Evolutionary conservation across 1,139 yeast species (phyloP).

Genomic region (Nakaseomyces bracarensis): DNA sequence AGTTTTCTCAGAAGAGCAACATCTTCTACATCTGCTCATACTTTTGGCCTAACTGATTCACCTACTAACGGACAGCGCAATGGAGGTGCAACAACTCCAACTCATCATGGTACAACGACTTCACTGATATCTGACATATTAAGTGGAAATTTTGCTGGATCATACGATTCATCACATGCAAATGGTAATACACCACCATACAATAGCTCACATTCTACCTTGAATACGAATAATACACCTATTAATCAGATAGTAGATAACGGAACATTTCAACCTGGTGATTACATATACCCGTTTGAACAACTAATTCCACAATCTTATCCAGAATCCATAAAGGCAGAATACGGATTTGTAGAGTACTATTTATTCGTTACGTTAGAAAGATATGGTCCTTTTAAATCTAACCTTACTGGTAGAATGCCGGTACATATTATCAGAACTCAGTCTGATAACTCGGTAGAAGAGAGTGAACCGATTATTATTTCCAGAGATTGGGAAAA

Average conservation of each 20-base stretch:
- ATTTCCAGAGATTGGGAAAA: constrained; percentile 92
- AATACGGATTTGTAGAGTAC: constrained; percentile 75
- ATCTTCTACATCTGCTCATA: constrained; percentile 23
- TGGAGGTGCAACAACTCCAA: constrained; percentile 3
- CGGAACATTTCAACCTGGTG: constrained; percentile 59
- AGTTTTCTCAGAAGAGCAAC: constrained; percentile 38
- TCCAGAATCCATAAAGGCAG: constrained; percentile 73
- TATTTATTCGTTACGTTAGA: constrained; percentile 58
- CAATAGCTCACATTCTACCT: neutral
- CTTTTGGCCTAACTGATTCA: constrained; percentile 1
- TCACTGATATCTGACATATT: constrained; percentile 3
- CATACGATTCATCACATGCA: constrained; percentile 2
- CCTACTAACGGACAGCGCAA: constrained; percentile 5
- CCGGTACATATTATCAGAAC: constrained; percentile 66
- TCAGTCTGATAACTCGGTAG: constrained; percentile 69
- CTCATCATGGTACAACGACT: constrained; percentile 1
- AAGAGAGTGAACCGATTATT: constrained; percentile 88
- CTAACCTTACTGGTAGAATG: constrained; percentile 55
- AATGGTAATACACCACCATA: neutral
- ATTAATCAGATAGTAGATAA: constrained; percentile 13
- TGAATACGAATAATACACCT: constrained; percentile 5
- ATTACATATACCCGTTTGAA: constrained; percentile 85
- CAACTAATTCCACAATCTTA: constrained; percentile 73
- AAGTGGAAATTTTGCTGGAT: constrained; percentile 1
- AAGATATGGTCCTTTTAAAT: constrained; percentile 77